Conservation (phyloP, 768 basidiomycete genomes). For the Termitomyces bulborhizus region DNA sequence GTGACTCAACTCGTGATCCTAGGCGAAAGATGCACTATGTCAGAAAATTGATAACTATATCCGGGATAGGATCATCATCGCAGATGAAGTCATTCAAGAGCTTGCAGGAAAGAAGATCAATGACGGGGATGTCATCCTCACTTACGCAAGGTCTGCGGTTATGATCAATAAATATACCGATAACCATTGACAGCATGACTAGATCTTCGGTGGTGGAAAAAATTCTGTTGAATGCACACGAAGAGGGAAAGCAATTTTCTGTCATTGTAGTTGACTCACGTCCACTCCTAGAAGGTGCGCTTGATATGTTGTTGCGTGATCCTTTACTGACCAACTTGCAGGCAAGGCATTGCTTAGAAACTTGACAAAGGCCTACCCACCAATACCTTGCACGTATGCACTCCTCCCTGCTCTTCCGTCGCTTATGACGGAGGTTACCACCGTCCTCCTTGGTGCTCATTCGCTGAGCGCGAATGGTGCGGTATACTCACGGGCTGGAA, state of each 20-base stretch:
- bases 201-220: slow-evolving; percentile 96
- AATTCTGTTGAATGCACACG: slow-evolving; percentile 72
- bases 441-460: slow-evolving; percentile 88
- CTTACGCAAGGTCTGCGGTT: slow-evolving; percentile 73
- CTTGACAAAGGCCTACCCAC: slow-evolving; percentile 48
- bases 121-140: slow-evolving; percentile 87
- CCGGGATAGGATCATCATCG: slow-evolving; percentile 87
- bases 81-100: slow-evolving; percentile 89
- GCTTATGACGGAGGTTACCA: slow-evolving; percentile 74
- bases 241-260: slow-evolving; percentile 71
- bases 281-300: slow-evolving; percentile 82
- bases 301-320: background rate
- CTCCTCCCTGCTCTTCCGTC: slow-evolving; percentile 83
- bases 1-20: slow-evolving; percentile 5
- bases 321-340: slow-evolving; percentile 21
- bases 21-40: slow-evolving; percentile 87
- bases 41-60: slow-evolving; percentile 90
- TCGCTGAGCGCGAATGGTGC: slow-evolving; percentile 93
- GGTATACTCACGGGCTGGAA: slow-evolving; percentile 90
- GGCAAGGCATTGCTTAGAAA: slow-evolving; percentile 74
- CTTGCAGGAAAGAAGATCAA: slow-evolving; percentile 91
- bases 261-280: slow-evolving; percentile 94
- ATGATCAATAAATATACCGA: background rate
- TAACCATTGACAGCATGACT: slow-evolving; percentile 2
- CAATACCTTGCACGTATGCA: slow-evolving; percentile 85